Base-by-base conservation (phyloP, 2,329 filamentous ascomycete species). In the Botryotinia convoluta region DNA sequence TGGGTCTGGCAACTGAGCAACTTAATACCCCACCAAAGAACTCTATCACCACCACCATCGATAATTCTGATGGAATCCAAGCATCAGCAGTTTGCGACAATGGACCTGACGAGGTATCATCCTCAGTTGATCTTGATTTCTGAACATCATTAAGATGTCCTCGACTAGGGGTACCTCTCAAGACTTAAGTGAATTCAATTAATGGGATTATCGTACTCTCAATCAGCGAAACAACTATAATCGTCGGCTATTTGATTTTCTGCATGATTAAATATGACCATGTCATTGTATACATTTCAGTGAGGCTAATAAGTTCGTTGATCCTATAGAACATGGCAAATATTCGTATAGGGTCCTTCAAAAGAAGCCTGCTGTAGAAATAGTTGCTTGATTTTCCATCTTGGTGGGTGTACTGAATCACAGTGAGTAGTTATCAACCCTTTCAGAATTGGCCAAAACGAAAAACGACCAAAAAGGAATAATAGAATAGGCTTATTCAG, bases 391-490 rank as follows among this genome's bases (percentile, higher is more conserved):
- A 54, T 54, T n/a, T n/a, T n/a, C 26, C 26, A 54, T 54, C 26
- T 16, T n/a, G 12, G 12, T 29, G 26, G 5, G 48, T 18, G 51
- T 18, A 16, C 14, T 26, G 1, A 54, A 54, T 54, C n/a, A 54
- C 12, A 18, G 51, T 4, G n/a, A 16, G 12, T 16, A 18, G 5
- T 5, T 7, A 4, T 16, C 51, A 54, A 8, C 5, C 51, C 14
- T 16, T 39, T n/a, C 7, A 9, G 35, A 16, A 39, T n/a, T 9
- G 22, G 7, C 1, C 3, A 18, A n/a, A 39, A n/a, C 1, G 0
- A 35, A 39, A 39, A 16, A 39, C 4, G 2, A 6, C n/a, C 26
- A 51, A 37, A 32, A 6, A 9, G 8, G 18, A 39, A n/a, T 39
- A 9, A 12, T 26, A n/a, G 5, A 37, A 61, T n/a, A 8, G 12